Evolutionary conservation across 2,329 filamentous ascomycete species (phyloP), one percentile per base, ranked within the genome.

Genomic region (Paecilomyces dactylethromorphus): DNA sequence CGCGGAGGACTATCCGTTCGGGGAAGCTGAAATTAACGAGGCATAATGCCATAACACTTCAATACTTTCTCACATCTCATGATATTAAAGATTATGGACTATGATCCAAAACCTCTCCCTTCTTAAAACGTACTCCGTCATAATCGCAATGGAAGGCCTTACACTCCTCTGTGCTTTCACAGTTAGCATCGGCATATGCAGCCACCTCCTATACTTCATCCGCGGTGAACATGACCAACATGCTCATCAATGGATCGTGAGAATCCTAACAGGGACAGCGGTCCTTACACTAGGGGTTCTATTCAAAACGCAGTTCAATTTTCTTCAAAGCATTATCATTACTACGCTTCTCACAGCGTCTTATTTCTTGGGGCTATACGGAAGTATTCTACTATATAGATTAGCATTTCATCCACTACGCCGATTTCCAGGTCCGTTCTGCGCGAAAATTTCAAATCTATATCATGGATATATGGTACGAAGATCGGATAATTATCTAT

Each of bases 341-440:
- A 49, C 31, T 6, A 51, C 33, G 49, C 24, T 56, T 18, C 39
- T 58, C 22, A 51, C 51, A 18, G 35, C 15, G 12, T 57, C 31
- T 24, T 65, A 56, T 29, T 57, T 65, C n/a, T n/a, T 12, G 24
- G 62, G 54, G 5, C 13, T 65, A 7, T 65, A 58, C 53, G 55
- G 31, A 8, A 64, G 60, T 58, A 51, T 65, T 35, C 12, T 65
- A 8, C 31, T 61, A 24, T 64, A 65, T 39, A 58, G 63, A 35
- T 13, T 35, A 10, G 54, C 61, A 39, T 64, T 64, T 26, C 58
- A 60, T 54, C 63, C 29, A 11, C 35, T 65, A 39, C 58, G 58
- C 11, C 21, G 24, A 26, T 65, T 65, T 39, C 62, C 62, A 1
- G 63, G 63, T 13, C 58, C 63, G 21, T 56, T 58, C 15, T 18